Evolutionary conservation across 169 alveolate genomes (phyloP), one percentile per base, ranked within the genome.

Genomic region (Eimeria acervulina): DNA sequence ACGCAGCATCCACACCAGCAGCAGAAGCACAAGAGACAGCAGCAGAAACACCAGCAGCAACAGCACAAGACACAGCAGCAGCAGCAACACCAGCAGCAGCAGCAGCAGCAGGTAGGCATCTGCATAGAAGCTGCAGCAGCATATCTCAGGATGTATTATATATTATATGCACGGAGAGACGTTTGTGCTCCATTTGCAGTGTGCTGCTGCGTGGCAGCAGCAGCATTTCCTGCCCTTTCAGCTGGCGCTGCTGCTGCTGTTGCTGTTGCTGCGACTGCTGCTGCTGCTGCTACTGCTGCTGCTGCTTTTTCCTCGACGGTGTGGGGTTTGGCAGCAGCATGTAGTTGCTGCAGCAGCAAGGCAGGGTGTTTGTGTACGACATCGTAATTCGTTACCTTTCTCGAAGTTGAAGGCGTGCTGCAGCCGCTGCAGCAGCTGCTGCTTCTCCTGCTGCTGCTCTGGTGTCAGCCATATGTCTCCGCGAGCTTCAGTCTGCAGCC

Each of bases 391-490:
- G 12, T 1, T 44, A 80, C 90, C 90, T 44, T 80, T 80, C 51
- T 80, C 90, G 1, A 40, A 17, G 23, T 80, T 80, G 42, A 80
- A 80, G 1, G 90, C 90, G 2, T 80, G 23, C 70, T 40, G 28
- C 6, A 80, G 68, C 28, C 90, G 90, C 68, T 80, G 90, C 63
- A 44, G 66, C 66, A 55, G 26, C 26, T 55, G 66, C 66, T 55
- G 66, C 26, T 55, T 55, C 66, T 55, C 66, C 42, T 44, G 31
- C 42, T 40, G 63, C 68, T 47, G 90, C 51, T 31, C 44, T 17
- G 90, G 90, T 23, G 90, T 23, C 42, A 80, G 90, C 90, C 90
- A 80, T 33, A 80, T n/a, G 23, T 80, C 68, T 31, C 63, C 36
- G 6, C 36, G 5, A 10, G n/a, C 6, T 15, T 31, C 88, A 6